Conservation (phyloP, 163 green algal genomes). For the Chlorella variabilis region DNA sequence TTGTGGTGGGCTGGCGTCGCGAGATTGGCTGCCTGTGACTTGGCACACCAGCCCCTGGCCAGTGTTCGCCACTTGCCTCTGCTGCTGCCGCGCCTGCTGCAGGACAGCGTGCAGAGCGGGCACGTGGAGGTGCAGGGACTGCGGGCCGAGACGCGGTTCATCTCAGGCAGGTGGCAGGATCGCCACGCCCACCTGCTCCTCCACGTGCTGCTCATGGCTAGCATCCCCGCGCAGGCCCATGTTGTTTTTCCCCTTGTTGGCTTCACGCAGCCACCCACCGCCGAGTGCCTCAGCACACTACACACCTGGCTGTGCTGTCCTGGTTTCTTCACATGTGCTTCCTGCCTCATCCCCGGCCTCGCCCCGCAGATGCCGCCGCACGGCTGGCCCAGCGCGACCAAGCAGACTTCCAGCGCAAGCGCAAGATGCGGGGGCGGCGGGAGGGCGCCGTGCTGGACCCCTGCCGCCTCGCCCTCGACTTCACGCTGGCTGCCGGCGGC, state of each 20-base stretch:
- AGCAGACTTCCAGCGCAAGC: conserved; percentile 28
- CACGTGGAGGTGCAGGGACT: conserved; percentile 61
- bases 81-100: too few relatives aligned
- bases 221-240: too few relatives aligned
- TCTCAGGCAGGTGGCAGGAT: background rate
- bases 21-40: background rate
- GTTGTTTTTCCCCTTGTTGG: too few relatives aligned
- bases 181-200: too few relatives aligned
- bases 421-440: conserved; percentile 44
- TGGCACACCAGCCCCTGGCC: too few relatives aligned
- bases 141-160: conserved; percentile 64
- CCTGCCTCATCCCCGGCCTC: too few relatives aligned
- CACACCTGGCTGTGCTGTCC: too few relatives aligned
- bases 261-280: too few relatives aligned
- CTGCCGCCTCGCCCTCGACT: conserved; percentile 59
- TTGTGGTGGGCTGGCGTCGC: background rate
- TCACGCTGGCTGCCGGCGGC: conserved; percentile 35
- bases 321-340: background rate
- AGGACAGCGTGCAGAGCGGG: conserved; percentile 39
- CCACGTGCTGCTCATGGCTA: too few relatives aligned
- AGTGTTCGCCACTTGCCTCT: too few relatives aligned
- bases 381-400: conserved; percentile 15
- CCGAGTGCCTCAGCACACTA: too few relatives aligned
- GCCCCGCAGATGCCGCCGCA: conserved; percentile 18
- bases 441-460: conserved; percentile 77